Base-by-base conservation (phyloP, 371 early-diverging fungal genomes). In the Mortierella sp. region DNA sequence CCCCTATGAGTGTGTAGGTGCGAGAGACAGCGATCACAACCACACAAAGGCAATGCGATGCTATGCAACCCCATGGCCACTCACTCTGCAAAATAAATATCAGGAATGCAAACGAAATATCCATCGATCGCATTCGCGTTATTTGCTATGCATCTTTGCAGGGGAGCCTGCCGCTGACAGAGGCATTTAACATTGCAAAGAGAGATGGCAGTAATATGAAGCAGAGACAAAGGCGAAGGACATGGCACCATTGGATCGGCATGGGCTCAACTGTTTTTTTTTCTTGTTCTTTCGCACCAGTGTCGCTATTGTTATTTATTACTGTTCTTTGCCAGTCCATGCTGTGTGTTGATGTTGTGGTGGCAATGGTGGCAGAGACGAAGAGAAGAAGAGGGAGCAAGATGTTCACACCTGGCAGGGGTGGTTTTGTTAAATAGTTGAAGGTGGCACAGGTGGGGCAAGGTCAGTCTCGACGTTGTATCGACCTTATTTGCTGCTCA, bases 111-210 rank as follows among this genome's bases (percentile, higher is more conserved):
- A 16, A 51, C 51, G 16, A 27, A 29, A 18, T 63, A 0, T 5
- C 63, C 35, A 18, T 32, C 63, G 16, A 18, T 32, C 63, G 16
- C 18, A 6, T 6, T 60, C 63, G 63, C 63, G 6, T 63, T 63
- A 32, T 63, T 35, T 63, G 63, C 63, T 63, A 63, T 21, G 35
- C 35, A 63, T 35, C 60, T 14, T 29, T 32, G 60, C 60, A 60
- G 60, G 51, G 51, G 24, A 48, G 78, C 6, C 35, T 48, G 14
- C 75, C 71, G 10, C 65, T 78, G 18, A 65, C 70, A 24, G 63
- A 32, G 63, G 35, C 35, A 32, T 35, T 16, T 29, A 16, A 51
- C 51, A 35, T 29, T 63, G 63, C 1, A 18, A 16, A 4, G 49
- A 51, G 51, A 51, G 51, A 51, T 18, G 5, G 21, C 48, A 46